These are phyloP conservation scores for Hymenotorrendiella dingleyae DNA, from an alignment of 2,329 filamentous ascomycete species.

Conservation along the genomic window DNA sequence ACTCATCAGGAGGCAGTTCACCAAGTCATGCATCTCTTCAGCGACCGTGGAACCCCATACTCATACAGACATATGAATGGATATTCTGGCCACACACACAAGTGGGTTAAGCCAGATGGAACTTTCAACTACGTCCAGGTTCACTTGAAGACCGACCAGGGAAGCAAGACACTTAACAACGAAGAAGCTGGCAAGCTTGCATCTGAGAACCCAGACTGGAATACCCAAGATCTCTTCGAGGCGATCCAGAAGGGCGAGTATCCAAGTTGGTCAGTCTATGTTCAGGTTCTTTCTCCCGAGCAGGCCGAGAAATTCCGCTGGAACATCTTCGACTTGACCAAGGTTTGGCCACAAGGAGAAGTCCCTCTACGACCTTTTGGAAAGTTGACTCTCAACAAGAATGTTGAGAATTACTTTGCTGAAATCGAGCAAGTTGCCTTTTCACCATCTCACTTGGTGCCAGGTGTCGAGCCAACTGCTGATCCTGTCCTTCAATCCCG, in stretches of 20 bases:
- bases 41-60: slow-evolving; percentile 59
- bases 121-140: slow-evolving; percentile 61
- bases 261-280: slow-evolving; percentile 58
- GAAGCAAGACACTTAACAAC: slow-evolving; percentile 53
- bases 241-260: slow-evolving; percentile 55
- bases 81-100: slow-evolving; percentile 62
- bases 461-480: slow-evolving; percentile 62
- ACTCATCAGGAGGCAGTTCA: slow-evolving; percentile 58
- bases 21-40: slow-evolving; percentile 60
- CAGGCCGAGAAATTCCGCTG: slow-evolving; percentile 55
- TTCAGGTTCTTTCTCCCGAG: slow-evolving; percentile 57
- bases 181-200: slow-evolving; percentile 50
- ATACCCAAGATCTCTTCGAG: slow-evolving; percentile 59
- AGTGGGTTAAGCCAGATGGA: slow-evolving; percentile 60
- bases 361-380: slow-evolving; percentile 57
- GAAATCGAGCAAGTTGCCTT: slow-evolving; percentile 68
- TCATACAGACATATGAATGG: slow-evolving; percentile 63
- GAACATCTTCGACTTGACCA: slow-evolving; percentile 65
- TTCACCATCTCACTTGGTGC: slow-evolving; percentile 60
- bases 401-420: slow-evolving; percentile 55
- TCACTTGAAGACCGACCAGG: slow-evolving; percentile 58
- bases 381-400: slow-evolving; percentile 58
- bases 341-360: slow-evolving; percentile 60
- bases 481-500: slow-evolving; percentile 65
- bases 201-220: slow-evolving; percentile 54